Base-by-base conservation (phyloP, 2,329 filamentous ascomycete genomes). In the Cytospora piceae region DNA sequence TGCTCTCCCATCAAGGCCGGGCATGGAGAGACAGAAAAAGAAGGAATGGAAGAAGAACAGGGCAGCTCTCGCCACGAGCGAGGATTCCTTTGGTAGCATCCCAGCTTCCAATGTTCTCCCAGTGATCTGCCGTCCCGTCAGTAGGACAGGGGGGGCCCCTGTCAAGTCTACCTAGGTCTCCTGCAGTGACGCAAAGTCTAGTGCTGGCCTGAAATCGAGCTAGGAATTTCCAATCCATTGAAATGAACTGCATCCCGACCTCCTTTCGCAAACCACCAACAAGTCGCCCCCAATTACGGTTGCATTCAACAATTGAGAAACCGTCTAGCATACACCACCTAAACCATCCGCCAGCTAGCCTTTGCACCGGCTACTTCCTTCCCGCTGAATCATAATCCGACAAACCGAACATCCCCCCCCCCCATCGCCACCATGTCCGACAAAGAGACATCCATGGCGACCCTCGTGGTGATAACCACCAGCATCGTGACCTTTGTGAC, bases 401-500 rank as follows among this genome's bases (percentile, higher is more conserved):
- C 22, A 22, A 7, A 42, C 15, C 31, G 9, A 9, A 39, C 17
- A 22, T 53, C 31, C 9, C 42, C 42, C 31, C 11, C 4, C 6
- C 42, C 31, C 52, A 22, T 53, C 31, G 24, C 42, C 31, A 52
- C 51, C 34, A 63, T 63, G 53, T 32, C 20, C 42, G 29, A 57
- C 29, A 64, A 37, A 49, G 62, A 68, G 67, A 32, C 56, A 37
- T 24, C 29, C 20, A 37, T 60, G 27, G 42, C 55, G 24, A 63
- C 63, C 54, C 54, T 71, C 27, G 82, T 93, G 65, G 81, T 93
- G 55, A 79, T 94, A 69, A 87, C 89, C 63, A 93, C 92, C 22
- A 88, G 89, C 69, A 85, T 96, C 68, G 80, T 94, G 64, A 86
- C 90, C 69, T 88, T 91, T 70, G 76, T 95, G 62, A 85, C 87